A percentile compares a stretch with the other conserved stretches of the same genome.
These are phyloP conservation scores for Diaporthe sp. DNA, from an alignment of 2,329 filamentous ascomycete genomes.

Conservation along the genomic window DNA sequence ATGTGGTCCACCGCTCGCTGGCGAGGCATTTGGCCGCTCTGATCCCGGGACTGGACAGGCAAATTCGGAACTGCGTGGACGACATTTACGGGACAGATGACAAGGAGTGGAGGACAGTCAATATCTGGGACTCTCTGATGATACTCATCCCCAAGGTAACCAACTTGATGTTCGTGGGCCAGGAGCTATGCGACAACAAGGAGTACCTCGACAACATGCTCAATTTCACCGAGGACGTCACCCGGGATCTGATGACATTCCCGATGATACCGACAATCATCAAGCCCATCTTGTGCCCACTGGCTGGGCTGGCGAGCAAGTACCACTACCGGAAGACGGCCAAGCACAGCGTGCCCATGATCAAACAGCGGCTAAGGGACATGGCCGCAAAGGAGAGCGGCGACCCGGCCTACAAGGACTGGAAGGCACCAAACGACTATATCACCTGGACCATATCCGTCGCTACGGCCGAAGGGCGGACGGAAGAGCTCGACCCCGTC, in stretches of 20 bases:
- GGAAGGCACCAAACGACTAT: conserved; percentile 63
- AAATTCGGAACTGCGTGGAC: conserved; percentile 50
- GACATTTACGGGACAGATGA: conserved; percentile 46
- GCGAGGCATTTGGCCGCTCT: conserved; percentile 51
- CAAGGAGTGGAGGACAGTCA: conserved; percentile 50
- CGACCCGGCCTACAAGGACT: conserved; percentile 52
- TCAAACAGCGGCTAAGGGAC: conserved; percentile 58
- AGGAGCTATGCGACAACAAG: conserved; percentile 51
- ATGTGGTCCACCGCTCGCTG: conserved; percentile 56
- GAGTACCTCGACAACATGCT: conserved; percentile 58
- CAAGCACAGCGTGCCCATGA: conserved; percentile 56
- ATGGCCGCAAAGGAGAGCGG: conserved; percentile 53
- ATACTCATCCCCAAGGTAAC: conserved; percentile 54
- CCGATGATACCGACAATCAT: conserved; percentile 57
- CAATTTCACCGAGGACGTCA: conserved; percentile 60
- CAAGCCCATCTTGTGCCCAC: conserved; percentile 59
- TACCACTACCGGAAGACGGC: conserved; percentile 57
- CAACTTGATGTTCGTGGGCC: conserved; percentile 55
- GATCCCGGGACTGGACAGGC: conserved; percentile 53
- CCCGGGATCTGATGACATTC: conserved; percentile 57
- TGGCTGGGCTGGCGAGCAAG: conserved; percentile 57
- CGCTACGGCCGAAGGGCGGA: conserved; percentile 55
- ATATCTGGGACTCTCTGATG: conserved; percentile 57
- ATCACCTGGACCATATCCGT: conserved; percentile 67
- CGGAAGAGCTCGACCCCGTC: conserved; percentile 55